Evolutionary conservation across 2,329 filamentous ascomycete genomes (phyloP), one percentile per base, ranked within the genome.

Genomic region (Fusarium sp.): DNA sequence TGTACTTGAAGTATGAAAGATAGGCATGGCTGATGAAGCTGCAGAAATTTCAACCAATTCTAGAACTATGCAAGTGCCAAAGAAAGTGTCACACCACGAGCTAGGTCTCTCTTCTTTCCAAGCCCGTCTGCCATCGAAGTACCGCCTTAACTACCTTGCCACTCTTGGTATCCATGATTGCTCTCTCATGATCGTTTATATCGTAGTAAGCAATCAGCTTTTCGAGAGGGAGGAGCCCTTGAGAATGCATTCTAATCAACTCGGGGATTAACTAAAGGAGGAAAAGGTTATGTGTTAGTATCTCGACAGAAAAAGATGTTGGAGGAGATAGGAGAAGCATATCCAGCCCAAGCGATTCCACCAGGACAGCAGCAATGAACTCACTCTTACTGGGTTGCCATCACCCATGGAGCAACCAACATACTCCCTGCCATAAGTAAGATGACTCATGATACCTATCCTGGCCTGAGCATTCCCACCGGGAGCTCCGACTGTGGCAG

Each of bases 371-470:
- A 6, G 23, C 4, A 33, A 14, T 33, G 31, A n/a, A 48, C 49
- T 59, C 7, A 57, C 61, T 7, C 38, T 31, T 1, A 2, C 9
- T 15, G 57, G 51, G 6, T 57, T 49, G 4, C 50, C 50, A 4
- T 66, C 63, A 1, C 63, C 63, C 8, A 57, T 51, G 4, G 35
- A 52, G 0, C 58, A 63, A 0, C 62, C 63, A 2, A 65, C 52
- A 11, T 61, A 66, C 13, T 66, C 51, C 8, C 52, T 63, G 0
- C 62, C 62, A 13, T 54, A 49, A 0, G 41, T 50, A 0, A 66
- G 46, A 29, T 57, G 58, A 0, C 21, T 25, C 39, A 66, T 54
- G 3, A 66, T 52, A 13, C 61, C 44, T 6, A 66, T 49, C 3
- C 44, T 53, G 1, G 46, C 62, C 4, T 43, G 11, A 0, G 54